Evolutionary conservation across 2,329 filamentous ascomycete species (phyloP).

Genomic region (Thelonectria olida): DNA sequence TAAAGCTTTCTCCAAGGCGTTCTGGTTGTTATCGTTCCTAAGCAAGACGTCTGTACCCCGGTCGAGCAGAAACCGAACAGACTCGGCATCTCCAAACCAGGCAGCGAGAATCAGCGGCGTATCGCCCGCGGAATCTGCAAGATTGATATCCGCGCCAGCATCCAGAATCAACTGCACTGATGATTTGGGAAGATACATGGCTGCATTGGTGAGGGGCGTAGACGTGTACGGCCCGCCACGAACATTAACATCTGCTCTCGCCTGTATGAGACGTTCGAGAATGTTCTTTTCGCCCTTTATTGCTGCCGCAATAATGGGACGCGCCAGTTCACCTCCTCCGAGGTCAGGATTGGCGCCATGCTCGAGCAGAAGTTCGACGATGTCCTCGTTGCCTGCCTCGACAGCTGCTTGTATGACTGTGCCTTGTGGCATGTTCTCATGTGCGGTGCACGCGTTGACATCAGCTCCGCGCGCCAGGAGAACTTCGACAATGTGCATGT

Average conservation of each 20-base stretch:
- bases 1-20: too few relatives aligned
- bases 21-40: too few relatives aligned
- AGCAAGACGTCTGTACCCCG: not conserved
- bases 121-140: slow-evolving; percentile 45
- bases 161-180: slow-evolving; percentile 46
- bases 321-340: slow-evolving; percentile 44
- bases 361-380: slow-evolving; percentile 50
- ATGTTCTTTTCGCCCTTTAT: slow-evolving; percentile 46
- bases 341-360: slow-evolving; percentile 49
- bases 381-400: slow-evolving; percentile 45
- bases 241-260: slow-evolving; percentile 48
- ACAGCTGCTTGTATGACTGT: slow-evolving; percentile 53
- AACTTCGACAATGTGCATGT: slow-evolving; percentile 46
- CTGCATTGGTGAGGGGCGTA: slow-evolving; percentile 50
- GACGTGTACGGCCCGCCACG: slow-evolving; percentile 45
- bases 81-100: slow-evolving; percentile 38
- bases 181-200: slow-evolving; percentile 43
- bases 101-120: slow-evolving; percentile 51
- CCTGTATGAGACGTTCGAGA: slow-evolving; percentile 45
- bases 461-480: slow-evolving; percentile 48
- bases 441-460: slow-evolving; percentile 43
- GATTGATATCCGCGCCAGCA: slow-evolving; percentile 50
- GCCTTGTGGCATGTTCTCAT: slow-evolving; percentile 41
- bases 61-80: not conserved
- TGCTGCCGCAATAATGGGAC: slow-evolving; percentile 50